Base-by-base conservation (phyloP, 163 green algal species). In the Prototheca wickerhamii region DNA sequence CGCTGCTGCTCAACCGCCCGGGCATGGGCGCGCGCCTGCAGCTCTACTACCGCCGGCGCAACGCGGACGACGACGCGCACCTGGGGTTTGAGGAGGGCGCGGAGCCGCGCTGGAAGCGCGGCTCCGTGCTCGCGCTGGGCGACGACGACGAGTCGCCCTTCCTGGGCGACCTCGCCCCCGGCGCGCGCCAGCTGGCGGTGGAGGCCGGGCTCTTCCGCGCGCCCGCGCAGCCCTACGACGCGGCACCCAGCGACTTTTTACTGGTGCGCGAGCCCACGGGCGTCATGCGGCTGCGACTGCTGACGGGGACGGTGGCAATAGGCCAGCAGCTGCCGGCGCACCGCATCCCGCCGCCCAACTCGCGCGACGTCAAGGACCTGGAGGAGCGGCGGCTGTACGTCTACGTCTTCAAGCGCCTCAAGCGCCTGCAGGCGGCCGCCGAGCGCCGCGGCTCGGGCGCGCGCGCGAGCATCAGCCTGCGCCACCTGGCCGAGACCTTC, bases 301-400 rank as follows among this genome's bases (percentile, higher is more conserved):
- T 96, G 20, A 87, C 77, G 0, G 82, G 87, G 57, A 76, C 72
- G 2, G 34, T 95, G 5, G 49, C 72, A 2, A 78, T 91, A n/a
- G 89, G 89, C 1, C 89, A 96, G 75, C 76, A 96, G 82, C 82
- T 91, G 70, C 87, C 88, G 7, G 70, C 72, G 37, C 64, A 82
- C 46, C 57, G 74, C 3, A 73, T 92, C 18, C 85, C 79, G 10
- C 57, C 68, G 26, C 86, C 84, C 28, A 65, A 66, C 26, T 74
- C 70, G 4, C 49, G 72, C 8, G 62, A 70, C 49, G 35, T 79
- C 51, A 79, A 79, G 42, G 63, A 73, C n/a, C 49, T 79, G 53
- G 65, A 79, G 49, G 72, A 79, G 58, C 35, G 63, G 25, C 63
- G 67, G 40, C 68, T 79, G 5, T 68, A 67, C 21, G 72, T 79